These are phyloP conservation scores for Taphrina wiesneri DNA, from an alignment of 1,139 yeast genomes.

Conservation along the genomic window DNA sequence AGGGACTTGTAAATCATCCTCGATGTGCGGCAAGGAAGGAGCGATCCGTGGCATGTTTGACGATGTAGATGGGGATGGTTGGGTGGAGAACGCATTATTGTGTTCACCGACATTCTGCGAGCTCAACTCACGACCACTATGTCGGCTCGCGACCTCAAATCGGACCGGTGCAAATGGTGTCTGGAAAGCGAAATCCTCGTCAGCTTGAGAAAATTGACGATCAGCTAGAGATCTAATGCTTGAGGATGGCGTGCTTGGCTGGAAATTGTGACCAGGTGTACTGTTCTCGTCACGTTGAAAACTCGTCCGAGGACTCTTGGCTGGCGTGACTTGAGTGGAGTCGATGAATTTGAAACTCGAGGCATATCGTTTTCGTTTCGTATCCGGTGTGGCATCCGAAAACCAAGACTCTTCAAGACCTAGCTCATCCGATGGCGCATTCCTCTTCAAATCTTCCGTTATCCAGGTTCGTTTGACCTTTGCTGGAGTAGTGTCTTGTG, in stretches of 20 bases:
- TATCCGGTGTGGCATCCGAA: neutral
- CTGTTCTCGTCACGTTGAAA: neutral
- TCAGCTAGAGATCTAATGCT: neutral
- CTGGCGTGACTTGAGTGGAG: slow-evolving; percentile 1
- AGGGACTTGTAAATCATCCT: neutral
- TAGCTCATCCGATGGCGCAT: slow-evolving; percentile 19
- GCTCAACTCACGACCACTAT: neutral
- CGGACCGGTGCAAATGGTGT: slow-evolving; percentile 16
- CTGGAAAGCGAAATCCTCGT: neutral
- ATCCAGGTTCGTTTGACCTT: slow-evolving; percentile 23
- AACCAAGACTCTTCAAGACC: slow-evolving; percentile 27
- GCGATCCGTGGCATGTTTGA: neutral
- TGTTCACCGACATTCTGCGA: neutral
- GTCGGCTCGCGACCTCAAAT: slow-evolving; percentile 5
- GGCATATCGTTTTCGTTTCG: slow-evolving; percentile 9
- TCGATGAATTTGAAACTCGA: slow-evolving; percentile 12
- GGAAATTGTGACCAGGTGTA: neutral
- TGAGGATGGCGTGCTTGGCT: neutral
- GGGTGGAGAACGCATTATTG: neutral
- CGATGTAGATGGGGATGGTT: neutral
- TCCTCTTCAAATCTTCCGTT: slow-evolving; percentile 23
- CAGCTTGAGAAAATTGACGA: neutral
- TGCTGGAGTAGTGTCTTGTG: neutral
- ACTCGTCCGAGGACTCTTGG: neutral
- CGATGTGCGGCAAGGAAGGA: neutral